These are phyloP conservation scores for Corchorus capsularis DNA, from an alignment of 345 rosid species.

Conservation along the genomic window DNA sequence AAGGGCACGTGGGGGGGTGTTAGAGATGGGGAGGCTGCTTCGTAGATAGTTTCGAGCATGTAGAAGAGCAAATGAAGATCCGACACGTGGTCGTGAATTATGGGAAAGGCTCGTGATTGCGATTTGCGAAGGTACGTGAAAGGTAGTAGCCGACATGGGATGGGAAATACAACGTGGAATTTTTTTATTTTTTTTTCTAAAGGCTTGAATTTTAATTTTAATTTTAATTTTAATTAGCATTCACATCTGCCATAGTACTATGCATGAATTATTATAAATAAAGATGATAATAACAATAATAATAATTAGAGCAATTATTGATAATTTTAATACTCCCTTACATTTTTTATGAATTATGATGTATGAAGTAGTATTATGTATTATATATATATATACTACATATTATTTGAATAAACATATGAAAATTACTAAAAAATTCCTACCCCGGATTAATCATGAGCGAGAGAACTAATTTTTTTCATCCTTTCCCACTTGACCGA, in stretches of 20 bases:
- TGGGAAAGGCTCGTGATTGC: slow-evolving; percentile 31
- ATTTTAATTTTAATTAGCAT: not conserved
- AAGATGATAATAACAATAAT: no score
- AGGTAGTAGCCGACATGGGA: slow-evolving; percentile 41
- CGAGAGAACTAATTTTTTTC: no score
- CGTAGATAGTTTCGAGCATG: slow-evolving; percentile 25
- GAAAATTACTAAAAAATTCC: no score
- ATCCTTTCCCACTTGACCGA: no score
- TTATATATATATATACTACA: no score
- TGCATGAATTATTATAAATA: not conserved
- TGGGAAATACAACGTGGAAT: slow-evolving; percentile 19
- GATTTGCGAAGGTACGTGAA: slow-evolving; percentile 36
- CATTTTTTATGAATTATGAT: no score
- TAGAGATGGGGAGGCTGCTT: slow-evolving; percentile 22
- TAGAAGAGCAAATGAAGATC: not conserved
- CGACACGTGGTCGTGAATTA: slow-evolving; percentile 36
- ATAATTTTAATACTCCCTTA: no score
- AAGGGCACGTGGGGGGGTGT: not conserved
- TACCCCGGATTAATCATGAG: no score
- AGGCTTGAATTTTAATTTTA: not conserved
- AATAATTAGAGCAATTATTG: no score
- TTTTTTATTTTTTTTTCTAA: not conserved
- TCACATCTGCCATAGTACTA: no score
- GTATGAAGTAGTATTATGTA: no score
- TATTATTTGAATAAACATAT: no score